Conservation (phyloP, 345 rosid species). For the Laguncularia racemosa region DNA sequence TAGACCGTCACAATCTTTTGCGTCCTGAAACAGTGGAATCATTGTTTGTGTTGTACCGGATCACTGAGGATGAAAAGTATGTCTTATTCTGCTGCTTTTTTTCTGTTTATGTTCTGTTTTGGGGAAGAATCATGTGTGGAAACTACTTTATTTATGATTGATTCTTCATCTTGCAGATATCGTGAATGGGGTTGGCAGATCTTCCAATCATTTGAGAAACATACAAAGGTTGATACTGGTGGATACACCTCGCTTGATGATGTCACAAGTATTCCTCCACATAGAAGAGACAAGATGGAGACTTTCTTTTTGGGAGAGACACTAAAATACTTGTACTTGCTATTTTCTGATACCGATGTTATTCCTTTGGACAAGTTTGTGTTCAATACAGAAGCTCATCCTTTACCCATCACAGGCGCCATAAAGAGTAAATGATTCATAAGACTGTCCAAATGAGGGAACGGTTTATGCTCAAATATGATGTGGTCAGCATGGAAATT, state of each 20-base stretch:
- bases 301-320: conserved; percentile 93
- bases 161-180: background rate
- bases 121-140: too few species aligned
- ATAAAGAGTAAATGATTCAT: conserved; percentile 10
- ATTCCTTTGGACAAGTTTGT: conserved; percentile 78
- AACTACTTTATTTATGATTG: background rate
- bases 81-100: conserved; percentile 17
- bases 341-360: conserved; percentile 67
- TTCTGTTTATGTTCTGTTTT: conserved; percentile 1
- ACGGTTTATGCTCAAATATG: conserved; percentile 4
- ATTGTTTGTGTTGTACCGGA: conserved; percentile 71
- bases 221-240: conserved; percentile 72
- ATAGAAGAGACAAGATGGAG: conserved; percentile 85
- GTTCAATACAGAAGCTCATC: conserved; percentile 95
- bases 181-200: conserved; percentile 97
- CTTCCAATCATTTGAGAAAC: conserved; percentile 83
- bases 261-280: conserved; percentile 81
- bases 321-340: conserved; percentile 79
- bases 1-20: conserved; percentile 87
- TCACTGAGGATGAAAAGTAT: conserved; percentile 80
- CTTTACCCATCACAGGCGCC: conserved; percentile 52
- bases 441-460: background rate
- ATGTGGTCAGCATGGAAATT: too few species aligned
- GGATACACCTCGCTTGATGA: conserved; percentile 83
- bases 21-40: conserved; percentile 99